Base-by-base conservation (phyloP, 371 early-diverging fungal genomes). In the Haplosporangium sp. region DNA sequence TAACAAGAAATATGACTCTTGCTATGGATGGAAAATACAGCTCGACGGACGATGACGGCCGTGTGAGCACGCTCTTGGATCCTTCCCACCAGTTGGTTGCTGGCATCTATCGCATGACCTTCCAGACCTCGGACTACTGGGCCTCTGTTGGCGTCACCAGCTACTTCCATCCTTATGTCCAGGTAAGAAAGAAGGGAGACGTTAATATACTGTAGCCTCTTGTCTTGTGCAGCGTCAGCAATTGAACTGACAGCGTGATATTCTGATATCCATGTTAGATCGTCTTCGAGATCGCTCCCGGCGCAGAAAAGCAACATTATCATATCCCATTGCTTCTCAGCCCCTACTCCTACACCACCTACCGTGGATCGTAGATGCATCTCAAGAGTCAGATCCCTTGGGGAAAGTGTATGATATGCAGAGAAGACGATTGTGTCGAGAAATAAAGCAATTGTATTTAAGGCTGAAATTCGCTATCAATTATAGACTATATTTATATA, bases 311-410 rank as follows among this genome's bases (percentile, higher is more conserved):
- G 42, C 85, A 88, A 62, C 91, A 92, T 81, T 92, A 90, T 79
- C 95, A 95, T 79, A 89, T 95, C 54, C 95, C 95, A 6, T 82
- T 95, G 56, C 85, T 95, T 40, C 84, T 95, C 58, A 92, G 91
- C 48, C 92, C 92, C 58, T 95, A 85, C 73, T 92, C 92, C 51
- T 94, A 95, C 84, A 92, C 94, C 59, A 94, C 95, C 50, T 95
- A 94, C 83, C 87, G 96, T 41, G 95, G 95, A 55, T 69, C 70
- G 29, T 69, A 69, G 59, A 63, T 21, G 10, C 29, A n/a, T n/a
- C n/a, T n/a, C n/a, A n/a, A n/a, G n/a, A n/a, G n/a, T n/a, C n/a
- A 16, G 11, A 20, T 6, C 12, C 7, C 11, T 18, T 14, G 1
- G 10, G 20, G 13, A 48, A 38, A 41, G 53, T 62, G 8, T 47